Base-by-base conservation (phyloP, 1,284 basidiomycete species). In the Meripilus lineatus region DNA sequence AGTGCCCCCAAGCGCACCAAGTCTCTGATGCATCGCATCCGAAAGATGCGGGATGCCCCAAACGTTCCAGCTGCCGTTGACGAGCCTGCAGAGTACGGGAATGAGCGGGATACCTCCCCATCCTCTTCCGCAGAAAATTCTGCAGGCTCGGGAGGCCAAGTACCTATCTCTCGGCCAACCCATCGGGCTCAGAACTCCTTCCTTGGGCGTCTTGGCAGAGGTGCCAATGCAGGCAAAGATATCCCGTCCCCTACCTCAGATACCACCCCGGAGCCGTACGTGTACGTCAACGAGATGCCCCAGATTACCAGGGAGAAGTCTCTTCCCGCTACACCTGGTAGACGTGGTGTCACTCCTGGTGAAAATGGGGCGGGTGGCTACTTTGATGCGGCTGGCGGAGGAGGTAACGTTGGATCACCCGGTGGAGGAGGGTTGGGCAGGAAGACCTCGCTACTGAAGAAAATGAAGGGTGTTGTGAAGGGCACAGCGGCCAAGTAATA, bases 21-120 rank as follows among this genome's bases (percentile, higher is more conserved):
- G 61, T 89, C 86, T 11, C 68, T 90, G 50, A 89, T 90, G 78
- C 83, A 89, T 41, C 82, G 87, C 48, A 85, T 90, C 55, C 81
- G 84, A 48, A 86, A 81, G 64, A 87, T 89, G 83, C 82, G 87
- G 34, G 86, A 89, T 56, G 68, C 79, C 13, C 86, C 86, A 11
- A 89, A 88, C 50, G 77, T 89, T 1, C 88, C 87, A n/a, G 74
- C 84, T n/a, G 67, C 65, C 34, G 63, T 71, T 33, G 64, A 66
- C 24, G 64, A 64, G 5, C 48, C 37, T 33, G 69, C 75, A 40
- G 70, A 70, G 25, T 64, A 69, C 15, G 65, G 63, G 30, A 58
- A 58, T 24, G 55, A 55, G 15, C 54, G 56, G 34, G 70, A 70
- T 5, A 65, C 67, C 13, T 75, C 77, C 3, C 77, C 80, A 1